Evolutionary conservation across 768 basidiomycete species (phyloP).

Genomic region (Suillus paluster): DNA sequence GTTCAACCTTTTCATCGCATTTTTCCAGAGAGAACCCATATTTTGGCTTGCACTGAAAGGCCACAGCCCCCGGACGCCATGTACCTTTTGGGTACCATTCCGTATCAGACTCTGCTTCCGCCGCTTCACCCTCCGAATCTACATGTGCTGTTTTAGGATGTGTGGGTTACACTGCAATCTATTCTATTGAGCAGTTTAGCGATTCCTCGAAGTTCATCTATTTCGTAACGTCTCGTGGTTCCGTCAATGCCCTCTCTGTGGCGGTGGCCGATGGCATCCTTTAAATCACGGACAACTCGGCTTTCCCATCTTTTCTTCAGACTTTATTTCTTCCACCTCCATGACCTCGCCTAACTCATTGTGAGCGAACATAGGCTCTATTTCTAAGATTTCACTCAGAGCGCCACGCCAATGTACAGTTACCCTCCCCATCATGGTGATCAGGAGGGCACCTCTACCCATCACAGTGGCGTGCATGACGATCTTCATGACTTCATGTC

Average conservation of each 20-base stretch:
- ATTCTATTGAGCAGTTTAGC: constrained; percentile 5
- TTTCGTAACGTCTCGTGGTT: constrained; percentile 23
- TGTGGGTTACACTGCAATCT: constrained; percentile 24
- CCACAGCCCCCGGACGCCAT: constrained; percentile 26
- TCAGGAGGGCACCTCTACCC: background rate
- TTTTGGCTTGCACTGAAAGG: constrained; percentile 16
- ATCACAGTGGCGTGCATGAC: background rate
- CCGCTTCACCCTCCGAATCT: background rate
- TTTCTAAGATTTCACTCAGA: background rate
- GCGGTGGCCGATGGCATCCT: constrained; percentile 19
- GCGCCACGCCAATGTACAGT: background rate
- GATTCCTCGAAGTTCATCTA: constrained; percentile 13
- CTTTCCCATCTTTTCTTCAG: constrained; percentile 10
- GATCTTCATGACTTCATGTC: background rate
- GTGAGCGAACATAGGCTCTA: background rate
- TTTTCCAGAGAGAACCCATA: background rate
- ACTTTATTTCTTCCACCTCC: constrained; percentile 5
- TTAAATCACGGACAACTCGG: constrained; percentile 21
- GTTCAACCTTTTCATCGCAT: background rate
- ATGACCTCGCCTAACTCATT: background rate
- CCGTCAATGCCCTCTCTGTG: constrained; percentile 23
- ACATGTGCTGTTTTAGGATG: constrained; percentile 2
- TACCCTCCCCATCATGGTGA: background rate
- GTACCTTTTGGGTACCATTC: constrained; percentile 3
- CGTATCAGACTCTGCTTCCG: background rate